These are phyloP conservation scores for Sphagnum fallax DNA, from an alignment of 228 moss, liverwort and hornwort species.

Conservation along the genomic window DNA sequence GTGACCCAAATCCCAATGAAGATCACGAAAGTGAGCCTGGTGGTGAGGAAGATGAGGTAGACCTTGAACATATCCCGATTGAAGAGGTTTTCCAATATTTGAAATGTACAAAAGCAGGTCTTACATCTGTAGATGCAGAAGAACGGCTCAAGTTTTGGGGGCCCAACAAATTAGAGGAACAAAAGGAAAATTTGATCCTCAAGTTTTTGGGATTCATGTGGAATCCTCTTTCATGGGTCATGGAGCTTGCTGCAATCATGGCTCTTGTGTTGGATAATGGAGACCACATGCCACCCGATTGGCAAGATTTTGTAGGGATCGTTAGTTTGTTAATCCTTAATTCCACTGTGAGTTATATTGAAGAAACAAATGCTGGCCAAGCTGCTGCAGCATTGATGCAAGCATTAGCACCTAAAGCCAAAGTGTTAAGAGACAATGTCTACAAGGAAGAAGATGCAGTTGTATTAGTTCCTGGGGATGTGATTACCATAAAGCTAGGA, in stretches of 20 bases:
- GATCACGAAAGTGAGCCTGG: not conserved
- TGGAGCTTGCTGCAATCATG: conserved; percentile 38
- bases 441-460: conserved; percentile 32
- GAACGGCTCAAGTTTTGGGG: conserved; percentile 49
- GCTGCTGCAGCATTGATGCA: conserved; percentile 44
- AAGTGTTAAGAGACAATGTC: conserved; percentile 28
- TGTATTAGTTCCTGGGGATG: conserved; percentile 38
- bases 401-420: conserved; percentile 34
- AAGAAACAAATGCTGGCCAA: conserved; percentile 50
- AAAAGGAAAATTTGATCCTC: conserved; percentile 30
- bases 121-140: conserved; percentile 37
- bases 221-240: conserved; percentile 38
- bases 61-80: conserved; percentile 45
- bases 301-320: conserved; percentile 52
- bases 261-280: conserved; percentile 41
- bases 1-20: not conserved
- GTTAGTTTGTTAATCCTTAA: conserved; percentile 20
- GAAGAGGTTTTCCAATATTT: conserved; percentile 48
- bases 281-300: conserved; percentile 21
- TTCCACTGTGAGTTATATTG: conserved; percentile 35
- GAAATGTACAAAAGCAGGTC: conserved; percentile 32
- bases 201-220: conserved; percentile 32
- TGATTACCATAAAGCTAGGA: conserved; percentile 38
- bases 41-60: conserved; percentile 21
- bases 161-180: conserved; percentile 61